These are phyloP conservation scores for Salvia hispanica DNA, from an alignment of 257 asterid species.

Conservation along the genomic window DNA sequence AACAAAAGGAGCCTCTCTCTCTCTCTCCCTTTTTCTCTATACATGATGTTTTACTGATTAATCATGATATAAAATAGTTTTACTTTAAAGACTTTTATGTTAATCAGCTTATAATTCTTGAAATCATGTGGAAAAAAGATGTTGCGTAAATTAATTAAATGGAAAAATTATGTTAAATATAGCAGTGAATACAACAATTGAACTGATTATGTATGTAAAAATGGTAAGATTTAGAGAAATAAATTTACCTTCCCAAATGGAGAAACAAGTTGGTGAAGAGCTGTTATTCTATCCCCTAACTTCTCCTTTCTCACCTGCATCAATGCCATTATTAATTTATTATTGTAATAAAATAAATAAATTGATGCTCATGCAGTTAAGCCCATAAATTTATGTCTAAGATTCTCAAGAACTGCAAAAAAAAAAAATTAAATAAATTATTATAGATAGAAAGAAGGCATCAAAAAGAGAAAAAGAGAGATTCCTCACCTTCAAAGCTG, in stretches of 20 bases:
- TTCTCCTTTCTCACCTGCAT: constrained; percentile 93
- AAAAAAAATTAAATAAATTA: neutral
- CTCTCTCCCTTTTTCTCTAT: neutral
- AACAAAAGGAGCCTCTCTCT: constrained; percentile 7
- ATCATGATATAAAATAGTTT: too few relatives aligned
- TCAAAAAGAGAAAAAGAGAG: neutral
- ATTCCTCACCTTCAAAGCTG: constrained; percentile 73
- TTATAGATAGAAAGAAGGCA: neutral
- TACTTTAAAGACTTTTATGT: constrained; percentile 37
- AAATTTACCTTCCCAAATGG: constrained; percentile 95
- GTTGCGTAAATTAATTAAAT: neutral
- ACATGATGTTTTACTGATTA: neutral
- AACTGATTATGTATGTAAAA: too few relatives aligned
- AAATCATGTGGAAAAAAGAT: too few relatives aligned
- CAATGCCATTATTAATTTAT: neutral
- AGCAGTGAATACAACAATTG: too few relatives aligned
- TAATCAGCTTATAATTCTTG: neutral
- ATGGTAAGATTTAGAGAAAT: too few relatives aligned
- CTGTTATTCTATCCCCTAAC: constrained; percentile 90
- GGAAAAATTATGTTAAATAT: too few relatives aligned
- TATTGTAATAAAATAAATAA: neutral
- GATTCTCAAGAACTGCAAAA: constrained; percentile 20
- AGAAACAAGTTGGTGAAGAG: constrained; percentile 97
- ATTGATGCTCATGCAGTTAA: too few relatives aligned
- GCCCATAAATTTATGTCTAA: constrained; percentile 17